Percentiles rank a stretch among this genome's conserved stretches.
These are phyloP conservation scores for Nothophytophthora sp. DNA, from an alignment of 352 stramenopile species.

Conservation along the genomic window DNA sequence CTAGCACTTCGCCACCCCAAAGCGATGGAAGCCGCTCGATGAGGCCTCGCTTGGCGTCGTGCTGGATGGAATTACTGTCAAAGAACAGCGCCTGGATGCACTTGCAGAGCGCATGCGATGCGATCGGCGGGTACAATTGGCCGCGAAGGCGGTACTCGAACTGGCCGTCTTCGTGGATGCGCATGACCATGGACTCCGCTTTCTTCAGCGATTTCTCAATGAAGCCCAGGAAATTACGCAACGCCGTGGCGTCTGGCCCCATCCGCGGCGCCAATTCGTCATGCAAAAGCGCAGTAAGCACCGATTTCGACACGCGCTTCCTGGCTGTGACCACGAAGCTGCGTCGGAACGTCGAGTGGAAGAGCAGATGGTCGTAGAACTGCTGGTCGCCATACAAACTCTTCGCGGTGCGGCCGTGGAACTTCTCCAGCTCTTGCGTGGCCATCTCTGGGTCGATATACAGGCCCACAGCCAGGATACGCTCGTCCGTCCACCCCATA, in stretches of 20 bases:
- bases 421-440: slow-evolving; percentile 51
- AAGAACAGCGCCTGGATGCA: slow-evolving; percentile 79
- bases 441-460: slow-evolving; percentile 77
- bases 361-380: slow-evolving; percentile 73
- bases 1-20: slow-evolving; percentile 63
- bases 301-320: slow-evolving; percentile 80
- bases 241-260: slow-evolving; percentile 43
- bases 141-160: slow-evolving; percentile 76
- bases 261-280: slow-evolving; percentile 77
- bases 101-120: slow-evolving; percentile 64
- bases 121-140: slow-evolving; percentile 70
- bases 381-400: slow-evolving; percentile 71
- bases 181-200: slow-evolving; percentile 78
- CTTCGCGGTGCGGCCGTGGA: slow-evolving; percentile 54
- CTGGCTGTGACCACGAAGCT: slow-evolving; percentile 77
- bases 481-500: slow-evolving; percentile 84
- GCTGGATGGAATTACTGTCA: slow-evolving; percentile 80
- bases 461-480: slow-evolving; percentile 74
- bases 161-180: slow-evolving; percentile 56
- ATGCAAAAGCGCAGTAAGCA: slow-evolving; percentile 61
- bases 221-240: slow-evolving; percentile 69
- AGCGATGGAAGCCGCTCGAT: slow-evolving; percentile 74
- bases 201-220: slow-evolving; percentile 86
- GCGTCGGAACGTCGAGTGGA: slow-evolving; percentile 61
- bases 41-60: slow-evolving; percentile 73